Base-by-base conservation (phyloP, 2,329 filamentous ascomycete species). In the Chalaropsis ovoidea region DNA sequence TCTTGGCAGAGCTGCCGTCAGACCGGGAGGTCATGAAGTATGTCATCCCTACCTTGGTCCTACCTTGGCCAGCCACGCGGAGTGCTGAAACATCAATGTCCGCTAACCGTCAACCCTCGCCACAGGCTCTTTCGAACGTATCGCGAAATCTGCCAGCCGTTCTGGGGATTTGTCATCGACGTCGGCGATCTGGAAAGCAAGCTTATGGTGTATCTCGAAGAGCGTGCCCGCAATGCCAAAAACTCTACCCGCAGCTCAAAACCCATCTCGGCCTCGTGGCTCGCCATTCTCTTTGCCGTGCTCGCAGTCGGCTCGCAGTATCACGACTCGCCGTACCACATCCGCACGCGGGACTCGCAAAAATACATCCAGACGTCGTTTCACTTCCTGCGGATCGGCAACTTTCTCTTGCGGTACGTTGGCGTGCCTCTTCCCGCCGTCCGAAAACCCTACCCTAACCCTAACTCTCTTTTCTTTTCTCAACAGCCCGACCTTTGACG, bases 21-120 rank as follows among this genome's bases (percentile, higher is more conserved):
- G 84, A 86, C 69, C 76, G 84, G 43, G 84, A 87, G 72, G 83
- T 87, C 13, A 82, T 86, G 77, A 86, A 85, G 84, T 86, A 73
- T 69, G 81, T 75, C 11, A 19, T 19, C 39, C 49, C 47, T 31
- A 15, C 35, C 22, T 62, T 24, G n/a, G n/a, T n/a, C n/a, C n/a
- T n/a, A n/a, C n/a, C n/a, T 17, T 10, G 22, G 7, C 31, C 11
- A 19, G 6, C 31, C 11, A 19, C 2, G 31, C 8, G 2, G n/a
- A 39, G 54, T 22, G 8, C 54, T 13, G 13, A n/a, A 58, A 10
- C 27, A 19, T 19, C 10, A 11, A 52, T 24, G 47, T 11, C 61
- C 45, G 31, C 65, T 66, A 60, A 63, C 65, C 47, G 24, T 24
- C 15, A 63, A 54, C 3, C 42, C 1, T 7, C 47, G 17, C 13